These are phyloP conservation scores for Polygonum maritimum DNA, from an alignment of 148 eudicot genomes.

Conservation along the genomic window DNA sequence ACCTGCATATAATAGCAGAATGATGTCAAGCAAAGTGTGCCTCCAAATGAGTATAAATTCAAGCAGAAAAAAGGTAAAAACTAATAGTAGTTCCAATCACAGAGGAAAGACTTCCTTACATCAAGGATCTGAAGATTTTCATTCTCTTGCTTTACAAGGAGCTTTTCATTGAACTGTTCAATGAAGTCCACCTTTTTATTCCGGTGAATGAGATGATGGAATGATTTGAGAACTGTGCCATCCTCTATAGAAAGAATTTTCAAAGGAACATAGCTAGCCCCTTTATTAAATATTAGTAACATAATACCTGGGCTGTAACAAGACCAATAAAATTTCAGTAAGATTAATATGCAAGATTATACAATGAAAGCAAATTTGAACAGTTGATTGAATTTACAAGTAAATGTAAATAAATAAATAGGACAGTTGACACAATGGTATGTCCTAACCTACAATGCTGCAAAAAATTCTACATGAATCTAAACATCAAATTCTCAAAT, in stretches of 20 bases:
- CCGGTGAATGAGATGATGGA: slow-evolving; percentile 81
- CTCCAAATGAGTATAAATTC: neutral
- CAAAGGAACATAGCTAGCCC: slow-evolving; percentile 69
- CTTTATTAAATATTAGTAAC: slow-evolving; percentile 77
- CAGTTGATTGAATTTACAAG: neutral
- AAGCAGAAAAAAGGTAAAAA: neutral
- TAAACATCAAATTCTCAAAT: neutral
- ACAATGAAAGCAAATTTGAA: neutral
- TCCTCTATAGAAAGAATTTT: slow-evolving; percentile 96
- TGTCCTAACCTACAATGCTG: neutral
- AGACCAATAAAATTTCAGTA: neutral
- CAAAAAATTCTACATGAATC: neutral
- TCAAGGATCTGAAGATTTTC: slow-evolving; percentile 96
- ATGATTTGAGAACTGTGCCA: slow-evolving; percentile 93
- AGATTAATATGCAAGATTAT: neutral
- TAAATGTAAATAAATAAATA: neutral
- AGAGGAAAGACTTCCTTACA: slow-evolving; percentile 33
- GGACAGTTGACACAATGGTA: neutral
- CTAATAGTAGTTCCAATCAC: neutral
- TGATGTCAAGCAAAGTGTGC: neutral
- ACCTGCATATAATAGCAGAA: slow-evolving; percentile 37
- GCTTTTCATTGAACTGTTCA: slow-evolving; percentile 96
- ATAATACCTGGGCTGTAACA: slow-evolving; percentile 86
- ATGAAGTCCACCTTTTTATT: slow-evolving; percentile 96
- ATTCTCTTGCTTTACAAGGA: slow-evolving; percentile 95